Evolutionary conservation across 805 yeast genomes (phyloP).

Genomic region (Kazachstania taianensis): DNA sequence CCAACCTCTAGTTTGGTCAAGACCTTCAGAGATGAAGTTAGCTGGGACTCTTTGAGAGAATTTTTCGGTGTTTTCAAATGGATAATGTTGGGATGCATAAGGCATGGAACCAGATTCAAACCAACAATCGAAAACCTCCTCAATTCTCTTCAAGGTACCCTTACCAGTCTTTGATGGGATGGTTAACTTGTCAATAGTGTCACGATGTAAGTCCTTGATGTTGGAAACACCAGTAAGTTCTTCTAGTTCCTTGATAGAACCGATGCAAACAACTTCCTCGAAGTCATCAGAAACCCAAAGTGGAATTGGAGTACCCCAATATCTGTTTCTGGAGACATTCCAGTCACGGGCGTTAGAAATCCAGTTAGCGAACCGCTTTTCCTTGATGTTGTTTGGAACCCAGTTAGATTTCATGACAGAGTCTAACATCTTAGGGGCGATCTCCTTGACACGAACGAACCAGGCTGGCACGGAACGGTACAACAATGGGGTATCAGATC

Average conservation of each 20-base stretch:
- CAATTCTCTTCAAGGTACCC: slow-evolving; percentile 79
- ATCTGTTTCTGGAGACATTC: slow-evolving; percentile 96
- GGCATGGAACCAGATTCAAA: slow-evolving; percentile 99
- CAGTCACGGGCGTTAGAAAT: slow-evolving; percentile 98
- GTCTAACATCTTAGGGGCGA: slow-evolving; percentile 79
- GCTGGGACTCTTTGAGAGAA: slow-evolving; percentile 84
- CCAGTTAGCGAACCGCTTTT: slow-evolving; percentile 96
- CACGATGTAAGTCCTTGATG: slow-evolving; percentile 91
- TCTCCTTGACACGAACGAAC: slow-evolving; percentile 86
- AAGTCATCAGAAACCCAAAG: slow-evolving; percentile 93
- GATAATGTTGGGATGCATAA: slow-evolving; percentile 92
- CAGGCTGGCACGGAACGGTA: slow-evolving; percentile 98
- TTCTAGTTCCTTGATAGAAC: slow-evolving; percentile 80
- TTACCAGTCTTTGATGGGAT: slow-evolving; percentile 89
- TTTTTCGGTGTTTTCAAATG: slow-evolving; percentile 72
- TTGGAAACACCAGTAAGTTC: slow-evolving; percentile 71
- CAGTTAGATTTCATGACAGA: slow-evolving; percentile 82
- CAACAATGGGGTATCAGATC: slow-evolving; percentile 95
- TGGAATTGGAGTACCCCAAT: slow-evolving; percentile 99
- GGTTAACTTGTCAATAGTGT: slow-evolving; percentile 79
- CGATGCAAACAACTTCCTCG: slow-evolving; percentile 87
- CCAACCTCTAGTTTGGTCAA: slow-evolving; percentile 99
- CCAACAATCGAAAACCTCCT: slow-evolving; percentile 99
- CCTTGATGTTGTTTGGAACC: slow-evolving; percentile 89
- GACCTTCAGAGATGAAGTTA: slow-evolving; percentile 95